A percentile compares a stretch with the other conserved stretches of the same genome.
Conservation (phyloP, 2,329 filamentous ascomycete genomes). For the Pestalotiopsis fici region DNA sequence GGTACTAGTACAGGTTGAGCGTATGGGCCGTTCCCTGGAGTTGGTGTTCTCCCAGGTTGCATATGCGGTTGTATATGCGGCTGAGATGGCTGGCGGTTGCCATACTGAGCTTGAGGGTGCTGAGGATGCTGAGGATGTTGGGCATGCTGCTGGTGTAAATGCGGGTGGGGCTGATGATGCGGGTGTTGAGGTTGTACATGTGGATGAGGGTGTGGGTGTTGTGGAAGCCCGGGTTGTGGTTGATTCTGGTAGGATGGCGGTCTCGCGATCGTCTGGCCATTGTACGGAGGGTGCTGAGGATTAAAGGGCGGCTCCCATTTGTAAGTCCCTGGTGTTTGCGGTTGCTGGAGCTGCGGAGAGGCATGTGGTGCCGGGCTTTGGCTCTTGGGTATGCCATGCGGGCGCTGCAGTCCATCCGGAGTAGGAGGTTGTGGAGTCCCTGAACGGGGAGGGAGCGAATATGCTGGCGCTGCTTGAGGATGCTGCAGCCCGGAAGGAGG, state of each 20-base stretch:
- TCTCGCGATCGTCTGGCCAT: conserved; percentile 20
- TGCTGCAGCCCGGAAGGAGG: conserved; percentile 38
- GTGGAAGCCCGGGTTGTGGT: conserved; percentile 11
- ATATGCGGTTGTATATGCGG: conserved; percentile 11
- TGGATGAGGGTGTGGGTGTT: conserved; percentile 22
- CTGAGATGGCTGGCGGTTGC: conserved; percentile 22
- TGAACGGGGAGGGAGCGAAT: conserved; percentile 27
- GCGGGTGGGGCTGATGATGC: conserved; percentile 22
- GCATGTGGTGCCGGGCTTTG: conserved; percentile 26
- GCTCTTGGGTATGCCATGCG: conserved; percentile 30
- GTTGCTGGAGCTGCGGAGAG: conserved; percentile 21
- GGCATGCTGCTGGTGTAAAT: conserved; percentile 21
- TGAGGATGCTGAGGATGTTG: conserved; percentile 22
- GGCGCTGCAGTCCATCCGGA: conserved; percentile 33
- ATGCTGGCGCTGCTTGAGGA: conserved; percentile 34
- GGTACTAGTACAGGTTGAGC: conserved; percentile 29
- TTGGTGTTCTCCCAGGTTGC: conserved; percentile 34
- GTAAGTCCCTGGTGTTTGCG: conserved; percentile 30
- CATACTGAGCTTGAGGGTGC: conserved; percentile 22
- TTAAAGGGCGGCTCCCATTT: conserved; percentile 45
- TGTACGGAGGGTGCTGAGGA: conserved; percentile 27
- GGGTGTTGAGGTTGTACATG: conserved; percentile 25
- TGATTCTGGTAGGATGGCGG: conserved; percentile 27
- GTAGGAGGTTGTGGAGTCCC: conserved; percentile 23
- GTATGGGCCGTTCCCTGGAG: conserved; percentile 27